These are phyloP conservation scores for Heliamphora pulchella DNA, from an alignment of 179 eudicot genomes.

Conservation along the genomic window DNA sequence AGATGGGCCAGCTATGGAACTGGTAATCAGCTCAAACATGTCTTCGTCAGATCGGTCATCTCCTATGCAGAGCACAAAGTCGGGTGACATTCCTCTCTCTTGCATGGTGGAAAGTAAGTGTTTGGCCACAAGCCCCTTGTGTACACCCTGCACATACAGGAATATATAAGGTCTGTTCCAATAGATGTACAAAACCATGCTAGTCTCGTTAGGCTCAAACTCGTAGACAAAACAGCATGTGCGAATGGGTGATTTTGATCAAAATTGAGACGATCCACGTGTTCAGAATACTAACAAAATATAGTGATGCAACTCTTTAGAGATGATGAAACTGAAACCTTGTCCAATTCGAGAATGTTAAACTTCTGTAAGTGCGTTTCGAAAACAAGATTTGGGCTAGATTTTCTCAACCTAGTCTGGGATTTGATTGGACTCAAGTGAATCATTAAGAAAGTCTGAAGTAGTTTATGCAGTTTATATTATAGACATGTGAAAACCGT, in stretches of 20 bases:
- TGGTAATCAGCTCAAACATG: slow-evolving; percentile 54
- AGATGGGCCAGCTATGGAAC: slow-evolving; percentile 35
- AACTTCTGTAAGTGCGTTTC: background rate
- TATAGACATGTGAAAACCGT: background rate
- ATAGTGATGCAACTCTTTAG: background rate
- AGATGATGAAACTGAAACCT: background rate
- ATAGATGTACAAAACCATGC: background rate
- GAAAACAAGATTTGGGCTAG: background rate
- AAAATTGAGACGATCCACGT: background rate
- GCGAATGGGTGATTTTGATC: background rate
- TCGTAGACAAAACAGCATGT: background rate
- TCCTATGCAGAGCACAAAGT: slow-evolving; percentile 53
- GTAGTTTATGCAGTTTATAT: background rate
- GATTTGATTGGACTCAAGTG: background rate
- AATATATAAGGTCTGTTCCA: background rate
- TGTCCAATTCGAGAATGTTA: background rate
- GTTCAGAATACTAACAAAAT: background rate
- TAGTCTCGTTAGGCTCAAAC: background rate
- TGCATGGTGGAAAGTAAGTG: slow-evolving; percentile 45
- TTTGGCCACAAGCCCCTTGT: slow-evolving; percentile 53
- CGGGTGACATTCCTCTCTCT: slow-evolving; percentile 44
- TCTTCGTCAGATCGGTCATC: slow-evolving; percentile 67
- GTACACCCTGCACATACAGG: slow-evolving; percentile 37
- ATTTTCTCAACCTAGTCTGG: background rate
- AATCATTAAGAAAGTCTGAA: background rate